Base-by-base conservation (phyloP, 2,329 filamentous ascomycete species). In the Aureobasidium leucospermi region DNA sequence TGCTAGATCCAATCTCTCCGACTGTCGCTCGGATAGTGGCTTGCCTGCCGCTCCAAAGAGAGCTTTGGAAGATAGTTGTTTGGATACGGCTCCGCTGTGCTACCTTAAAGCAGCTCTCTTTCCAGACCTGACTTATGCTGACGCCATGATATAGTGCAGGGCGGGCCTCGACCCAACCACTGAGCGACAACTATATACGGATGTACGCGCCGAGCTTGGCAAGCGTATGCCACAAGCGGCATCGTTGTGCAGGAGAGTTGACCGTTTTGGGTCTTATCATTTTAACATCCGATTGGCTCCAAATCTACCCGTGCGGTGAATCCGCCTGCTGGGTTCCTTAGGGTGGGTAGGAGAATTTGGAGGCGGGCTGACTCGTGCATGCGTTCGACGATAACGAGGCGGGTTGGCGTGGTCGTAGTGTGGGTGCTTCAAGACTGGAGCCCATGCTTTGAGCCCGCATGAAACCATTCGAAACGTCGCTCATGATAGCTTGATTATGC, bases 401-500 rank as follows among this genome's bases (percentile, higher is more conserved):
- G 55, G 23, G 55, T 39, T 58, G 55, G 55, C 32, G 52, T 56
- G 39, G 31, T 58, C 42, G 55, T 46, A 42, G 48, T 16, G 38
- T 60, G 23, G 23, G 59, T 56, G 59, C 34, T 43, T 48, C 31
- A 38, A 31, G 13, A 49, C 45, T 60, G 58, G 58, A 39, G 48
- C 39, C 51, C 36, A 60, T 60, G 43, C 59, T 60, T 56, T 49
- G 23, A 42, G 32, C 49, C 29, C 42, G 59, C 59, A 60, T 60
- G 58, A 55, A 47, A 60, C 51, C 34, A 42, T 58, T 32, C 46
- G 58, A 59, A 53, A 59, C 58, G 51, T 58, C 53, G 36, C 39
- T 32, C 61, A 61, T 61, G 61, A 61, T 60, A 58, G 39, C 61
- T 62, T 60, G 61, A 62, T 62, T 60, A 62, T 62, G 61, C 61